Evolutionary conservation across 768 basidiomycete genomes (phyloP).

Genomic region (Dentipellis fragilis): DNA sequence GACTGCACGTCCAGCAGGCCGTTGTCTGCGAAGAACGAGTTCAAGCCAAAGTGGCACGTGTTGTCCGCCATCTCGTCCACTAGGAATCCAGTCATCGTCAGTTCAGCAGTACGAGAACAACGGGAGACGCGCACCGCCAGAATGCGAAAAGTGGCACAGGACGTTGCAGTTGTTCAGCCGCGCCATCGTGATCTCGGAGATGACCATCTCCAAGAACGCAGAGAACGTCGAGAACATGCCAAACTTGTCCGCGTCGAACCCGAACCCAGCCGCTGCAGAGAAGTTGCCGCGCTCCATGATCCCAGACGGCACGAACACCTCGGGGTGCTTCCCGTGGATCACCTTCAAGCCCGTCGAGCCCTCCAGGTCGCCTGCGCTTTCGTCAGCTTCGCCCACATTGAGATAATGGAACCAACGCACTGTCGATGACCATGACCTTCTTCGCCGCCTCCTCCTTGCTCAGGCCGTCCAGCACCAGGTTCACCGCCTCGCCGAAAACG

Average conservation of each 20-base stretch:
- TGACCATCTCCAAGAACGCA: slow-evolving; percentile 85
- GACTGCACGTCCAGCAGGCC: slow-evolving; percentile 74
- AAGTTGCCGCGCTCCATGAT: slow-evolving; percentile 85
- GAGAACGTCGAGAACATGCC: slow-evolving; percentile 89
- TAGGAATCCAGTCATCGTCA: not conserved
- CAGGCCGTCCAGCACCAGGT: slow-evolving; percentile 62
- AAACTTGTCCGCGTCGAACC: slow-evolving; percentile 71
- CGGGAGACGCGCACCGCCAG: slow-evolving; percentile 44
- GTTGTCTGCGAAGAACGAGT: slow-evolving; percentile 84
- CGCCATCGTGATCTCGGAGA: slow-evolving; percentile 91
- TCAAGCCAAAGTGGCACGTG: slow-evolving; percentile 63
- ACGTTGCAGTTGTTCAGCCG: slow-evolving; percentile 83
- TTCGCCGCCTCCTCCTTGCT: slow-evolving; percentile 66
- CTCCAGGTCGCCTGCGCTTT: slow-evolving; percentile 61
- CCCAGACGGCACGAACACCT: slow-evolving; percentile 77
- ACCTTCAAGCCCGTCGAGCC: slow-evolving; percentile 84
- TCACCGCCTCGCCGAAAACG: slow-evolving; percentile 80
- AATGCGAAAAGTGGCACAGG: slow-evolving; percentile 83
- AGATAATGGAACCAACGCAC: slow-evolving; percentile 28
- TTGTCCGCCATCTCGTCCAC: slow-evolving; percentile 43
- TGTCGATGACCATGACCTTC: slow-evolving; percentile 85
- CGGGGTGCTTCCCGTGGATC: slow-evolving; percentile 85
- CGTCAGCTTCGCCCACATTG: slow-evolving; percentile 6
- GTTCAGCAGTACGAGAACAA: not conserved
- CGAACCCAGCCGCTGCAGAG: slow-evolving; percentile 79